These are phyloP conservation scores for Berberis vulgaris DNA, from an alignment of 164 flowering plant genomes.

Conservation along the genomic window DNA sequence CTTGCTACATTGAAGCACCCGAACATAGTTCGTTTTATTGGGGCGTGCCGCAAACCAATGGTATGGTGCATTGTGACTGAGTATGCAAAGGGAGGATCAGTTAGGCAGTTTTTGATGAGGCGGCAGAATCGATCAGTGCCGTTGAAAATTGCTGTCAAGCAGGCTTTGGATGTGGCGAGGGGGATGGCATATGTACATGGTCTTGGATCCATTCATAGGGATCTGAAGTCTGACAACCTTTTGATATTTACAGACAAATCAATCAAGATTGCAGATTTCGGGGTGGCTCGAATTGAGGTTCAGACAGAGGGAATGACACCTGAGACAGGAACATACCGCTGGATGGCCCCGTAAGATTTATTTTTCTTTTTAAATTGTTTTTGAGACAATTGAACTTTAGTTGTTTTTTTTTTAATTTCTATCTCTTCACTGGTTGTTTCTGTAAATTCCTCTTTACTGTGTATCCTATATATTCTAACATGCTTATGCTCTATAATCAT, in stretches of 20 bases:
- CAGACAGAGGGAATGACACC: conserved; percentile 79
- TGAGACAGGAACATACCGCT: conserved; percentile 72
- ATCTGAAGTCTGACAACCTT: conserved; percentile 64
- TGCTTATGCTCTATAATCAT: no score
- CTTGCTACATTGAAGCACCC: conserved; percentile 59
- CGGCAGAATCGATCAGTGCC: conserved; percentile 54
- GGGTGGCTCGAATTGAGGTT: conserved; percentile 73
- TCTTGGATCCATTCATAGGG: conserved; percentile 56
- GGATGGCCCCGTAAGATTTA: conserved; percentile 81
- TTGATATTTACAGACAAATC: conserved; percentile 45
- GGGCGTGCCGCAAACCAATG: conserved; percentile 60
- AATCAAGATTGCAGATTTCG: conserved; percentile 72
- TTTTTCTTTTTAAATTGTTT: not conserved
- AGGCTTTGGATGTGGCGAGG: conserved; percentile 70
- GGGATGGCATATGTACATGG: conserved; percentile 76
- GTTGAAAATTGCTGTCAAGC: conserved; percentile 54
- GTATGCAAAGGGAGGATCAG: conserved; percentile 75
- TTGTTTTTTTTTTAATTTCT: no score
- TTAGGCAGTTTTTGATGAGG: conserved; percentile 47
- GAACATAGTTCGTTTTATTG: conserved; percentile 61
- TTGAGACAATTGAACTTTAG: not conserved
- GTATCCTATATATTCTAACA: no score
- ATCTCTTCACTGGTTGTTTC: conserved; percentile 2
- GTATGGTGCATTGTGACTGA: conserved; percentile 80
- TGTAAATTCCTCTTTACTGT: not conserved